A percentile compares a stretch with the other conserved stretches of the same genome.
phyloP scores from a whole-genome alignment of 129 eudicot species.

The Scalesia atractyloides region DNA sequence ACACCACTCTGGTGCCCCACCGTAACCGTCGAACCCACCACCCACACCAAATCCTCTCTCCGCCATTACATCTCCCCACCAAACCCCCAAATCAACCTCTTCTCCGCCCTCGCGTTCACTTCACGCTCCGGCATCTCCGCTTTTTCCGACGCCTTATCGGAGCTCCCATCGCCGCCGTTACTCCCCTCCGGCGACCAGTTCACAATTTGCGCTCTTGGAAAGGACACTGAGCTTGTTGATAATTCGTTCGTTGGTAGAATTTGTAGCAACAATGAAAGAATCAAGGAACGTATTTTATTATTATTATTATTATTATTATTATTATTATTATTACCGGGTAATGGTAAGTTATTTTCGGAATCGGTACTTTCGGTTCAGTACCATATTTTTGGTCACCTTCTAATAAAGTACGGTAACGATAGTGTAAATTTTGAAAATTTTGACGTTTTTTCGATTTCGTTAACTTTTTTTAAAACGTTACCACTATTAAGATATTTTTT shows the following conservation, averaged over 20 bases:
- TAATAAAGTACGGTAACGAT: no score
- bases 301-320: no score
- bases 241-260: slow-evolving; percentile 36
- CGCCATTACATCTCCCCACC: slow-evolving; percentile 34
- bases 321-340: no score
- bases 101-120: slow-evolving; percentile 90
- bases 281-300: slow-evolving; percentile 18
- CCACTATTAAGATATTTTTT: no score
- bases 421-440: no score
- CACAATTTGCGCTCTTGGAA: slow-evolving; percentile 69
- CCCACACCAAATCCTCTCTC: slow-evolving; percentile 54
- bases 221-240: slow-evolving; percentile 56
- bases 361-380: no score
- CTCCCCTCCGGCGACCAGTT: slow-evolving; percentile 47
- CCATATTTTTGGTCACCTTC: no score
- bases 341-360: no score
- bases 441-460: no score
- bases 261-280: slow-evolving; percentile 43
- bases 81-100: slow-evolving; percentile 35
- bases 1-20: slow-evolving; percentile 85
- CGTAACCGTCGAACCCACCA: slow-evolving; percentile 64
- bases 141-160: slow-evolving; percentile 52
- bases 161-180: slow-evolving; percentile 38
- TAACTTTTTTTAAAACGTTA: no score
- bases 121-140: slow-evolving; percentile 73